Base-by-base conservation (phyloP, 192 early-diverging fungal genomes). In the Rhizoclosmatium globosum region DNA sequence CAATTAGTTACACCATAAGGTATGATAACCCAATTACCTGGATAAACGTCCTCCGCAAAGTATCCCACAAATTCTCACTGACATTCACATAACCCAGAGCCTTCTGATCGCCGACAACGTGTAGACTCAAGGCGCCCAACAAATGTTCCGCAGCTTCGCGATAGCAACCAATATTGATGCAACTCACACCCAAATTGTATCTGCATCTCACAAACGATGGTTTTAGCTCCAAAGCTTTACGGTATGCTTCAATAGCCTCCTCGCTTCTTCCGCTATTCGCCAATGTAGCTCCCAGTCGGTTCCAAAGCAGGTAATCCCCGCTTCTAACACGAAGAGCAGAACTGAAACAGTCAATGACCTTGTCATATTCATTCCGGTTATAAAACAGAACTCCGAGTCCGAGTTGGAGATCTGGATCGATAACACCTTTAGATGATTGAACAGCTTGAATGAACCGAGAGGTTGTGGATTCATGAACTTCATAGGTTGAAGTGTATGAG, bases 321-420 rank as follows among this genome's bases (percentile, higher is more conserved):
- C 95, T 95, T 19, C 94, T 85, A 43, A 91, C 89, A n/a, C 90
- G 85, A 46, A 98, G 82, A 43, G 97, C 97, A 0, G 94, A 89
- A 64, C 91, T 88, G 88, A 98, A 98, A 83, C 97, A 98, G 79
- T 98, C 97, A 17, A 95, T 90, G 0, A 96, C 94, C 87, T 98
- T 98, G 64, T 94, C 91, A 74, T 94, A 98, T 81, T 98, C 97
- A 53, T 93, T 85, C n/a, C 92, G 92, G 42, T 94, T 92, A 85
- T 98, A 95, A 79, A 97, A 98, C 72, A 98, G 78, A 4, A 98
- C 90, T 9, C 97, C 97, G 15, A 98, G 87, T 1, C 93, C 96
- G 41, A 95, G 86, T 81, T 98, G 97, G 0, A 98, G 93, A 81
- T 96, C 93, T 0, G 96, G 87, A 76, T 98, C 97, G 69, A 94